These are phyloP conservation scores for Metarhizium guizhouense DNA, from an alignment of 2,329 filamentous ascomycete species.

Conservation along the genomic window DNA sequence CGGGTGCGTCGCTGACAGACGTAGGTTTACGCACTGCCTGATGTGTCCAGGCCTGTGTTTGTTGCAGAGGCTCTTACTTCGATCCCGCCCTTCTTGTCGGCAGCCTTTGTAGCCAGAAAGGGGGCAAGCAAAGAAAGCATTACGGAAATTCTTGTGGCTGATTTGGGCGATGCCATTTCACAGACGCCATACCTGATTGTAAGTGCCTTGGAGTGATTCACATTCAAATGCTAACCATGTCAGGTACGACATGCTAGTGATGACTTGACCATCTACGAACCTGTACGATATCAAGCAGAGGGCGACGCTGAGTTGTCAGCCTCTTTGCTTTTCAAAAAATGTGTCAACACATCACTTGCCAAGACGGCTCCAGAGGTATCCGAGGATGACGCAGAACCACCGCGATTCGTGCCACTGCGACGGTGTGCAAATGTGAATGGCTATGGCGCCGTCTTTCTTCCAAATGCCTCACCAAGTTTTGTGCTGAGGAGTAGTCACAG, in stretches of 20 bases:
- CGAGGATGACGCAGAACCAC: slow-evolving; percentile 40
- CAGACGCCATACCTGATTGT: slow-evolving; percentile 76
- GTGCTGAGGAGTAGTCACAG: slow-evolving; percentile 75
- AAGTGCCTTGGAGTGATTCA: slow-evolving; percentile 21
- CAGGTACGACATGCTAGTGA: slow-evolving; percentile 67
- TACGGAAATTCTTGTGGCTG: slow-evolving; percentile 71
- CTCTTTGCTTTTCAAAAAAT: slow-evolving; percentile 67
- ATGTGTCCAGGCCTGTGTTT: slow-evolving; percentile 63
- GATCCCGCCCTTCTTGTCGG: slow-evolving; percentile 65
- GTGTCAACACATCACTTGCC: slow-evolving; percentile 59
- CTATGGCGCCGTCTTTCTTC: slow-evolving; percentile 74
- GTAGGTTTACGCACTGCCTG: slow-evolving; percentile 68
- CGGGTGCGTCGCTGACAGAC: background rate
- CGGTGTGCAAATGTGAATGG: slow-evolving; percentile 59
- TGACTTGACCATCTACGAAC: slow-evolving; percentile 81
- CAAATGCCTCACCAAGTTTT: slow-evolving; percentile 71
- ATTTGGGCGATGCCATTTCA: slow-evolving; percentile 67
- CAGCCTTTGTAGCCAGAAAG: slow-evolving; percentile 60
- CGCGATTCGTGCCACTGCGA: slow-evolving; percentile 44
- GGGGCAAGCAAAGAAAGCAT: slow-evolving; percentile 64
- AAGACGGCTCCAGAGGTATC: slow-evolving; percentile 40
- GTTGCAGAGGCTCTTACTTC: slow-evolving; percentile 68
- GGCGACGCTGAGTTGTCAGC: slow-evolving; percentile 34
- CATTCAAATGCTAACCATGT: background rate
- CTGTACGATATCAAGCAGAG: slow-evolving; percentile 46